Percentiles rank a stretch among this genome's conserved stretches.
phyloP scores from a whole-genome alignment of 208 protist species.

The Wallacemonas sp. region DNA sequence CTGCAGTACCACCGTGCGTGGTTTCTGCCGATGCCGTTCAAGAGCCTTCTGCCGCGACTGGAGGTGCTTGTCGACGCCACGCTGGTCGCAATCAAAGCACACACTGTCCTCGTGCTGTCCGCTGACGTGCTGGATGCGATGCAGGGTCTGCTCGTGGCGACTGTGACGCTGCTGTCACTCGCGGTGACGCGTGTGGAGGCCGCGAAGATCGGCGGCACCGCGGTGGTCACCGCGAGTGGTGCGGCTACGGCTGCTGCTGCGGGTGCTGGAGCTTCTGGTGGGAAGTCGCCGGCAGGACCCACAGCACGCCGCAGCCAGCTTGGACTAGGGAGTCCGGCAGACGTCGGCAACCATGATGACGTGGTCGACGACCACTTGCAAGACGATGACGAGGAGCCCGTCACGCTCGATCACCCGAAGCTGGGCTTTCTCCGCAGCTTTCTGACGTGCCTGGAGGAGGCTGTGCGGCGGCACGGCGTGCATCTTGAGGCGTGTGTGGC shows the following conservation, averaged over 20 bases:
- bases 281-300: neutral
- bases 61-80: conserved; percentile 12
- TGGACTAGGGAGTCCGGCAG: neutral
- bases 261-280: neutral
- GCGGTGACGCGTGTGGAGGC: conserved; percentile 6
- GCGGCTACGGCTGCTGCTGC: neutral
- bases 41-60: neutral
- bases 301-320: neutral
- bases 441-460: conserved; percentile 13
- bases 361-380: conserved; percentile 13
- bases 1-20: conserved; percentile 13
- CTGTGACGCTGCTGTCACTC: conserved; percentile 10
- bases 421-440: conserved; percentile 35
- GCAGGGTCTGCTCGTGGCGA: neutral
- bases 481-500: conserved; percentile 13
- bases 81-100: neutral
- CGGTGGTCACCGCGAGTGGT: neutral
- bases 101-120: neutral
- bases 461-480: conserved; percentile 16
- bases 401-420: conserved; percentile 6
- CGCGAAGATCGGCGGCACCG: neutral
- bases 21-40: conserved; percentile 16
- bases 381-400: neutral
- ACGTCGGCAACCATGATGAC: conserved; percentile 15
- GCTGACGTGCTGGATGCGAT: conserved; percentile 1